Base-by-base conservation (phyloP, 768 basidiomycete species). In the Termitomyces sp. region DNA sequence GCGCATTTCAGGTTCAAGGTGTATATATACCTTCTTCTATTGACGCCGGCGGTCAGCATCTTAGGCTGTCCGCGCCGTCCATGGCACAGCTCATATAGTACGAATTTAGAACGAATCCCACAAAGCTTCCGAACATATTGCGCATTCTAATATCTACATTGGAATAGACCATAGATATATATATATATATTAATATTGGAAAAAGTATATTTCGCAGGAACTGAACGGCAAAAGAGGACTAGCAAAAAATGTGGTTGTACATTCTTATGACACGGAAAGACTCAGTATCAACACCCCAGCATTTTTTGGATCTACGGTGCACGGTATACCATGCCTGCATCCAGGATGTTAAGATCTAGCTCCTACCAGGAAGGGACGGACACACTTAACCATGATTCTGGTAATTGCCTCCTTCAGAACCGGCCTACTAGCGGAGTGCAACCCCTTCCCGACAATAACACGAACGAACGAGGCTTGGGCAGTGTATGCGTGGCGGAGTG, bases 361-460 rank as follows among this genome's bases (percentile, higher is more conserved):
- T 28, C 17, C 7, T 32, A 21, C 21, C 17, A 54, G 5, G 19
- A 28, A n/a, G 6, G 43, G 46, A 57, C 25, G 5, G n/a, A 61
- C 67, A 25, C 39, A 88, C 89, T 82, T 85, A 48, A 77, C 67
- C 85, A 95, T 87, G 52, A 89, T 78, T 47, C 82, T 80, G 61
- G 85, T 82, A 39, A 98, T 83, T 1, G 88, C 88, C 12, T 88
- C 86, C 66, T 90, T 94, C 64, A 98, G 74, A 67, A 91, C 91
- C 1, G 91, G 86, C 47, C 85, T 81, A 5, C 79, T 74, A 5
- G 76, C 69, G 2, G 90, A 93, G 71, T 98, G 95, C 34, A 88
- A 68, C 2, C 95, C 95, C 67, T 91, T 94, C 19, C 91, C 91
- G 2, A 79, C 78, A 59, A 82, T 80, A 3, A 82, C 74, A 9